phyloP scores from a whole-genome alignment of 1,139 yeast species.

The Tardiomyces digboiensis region DNA sequence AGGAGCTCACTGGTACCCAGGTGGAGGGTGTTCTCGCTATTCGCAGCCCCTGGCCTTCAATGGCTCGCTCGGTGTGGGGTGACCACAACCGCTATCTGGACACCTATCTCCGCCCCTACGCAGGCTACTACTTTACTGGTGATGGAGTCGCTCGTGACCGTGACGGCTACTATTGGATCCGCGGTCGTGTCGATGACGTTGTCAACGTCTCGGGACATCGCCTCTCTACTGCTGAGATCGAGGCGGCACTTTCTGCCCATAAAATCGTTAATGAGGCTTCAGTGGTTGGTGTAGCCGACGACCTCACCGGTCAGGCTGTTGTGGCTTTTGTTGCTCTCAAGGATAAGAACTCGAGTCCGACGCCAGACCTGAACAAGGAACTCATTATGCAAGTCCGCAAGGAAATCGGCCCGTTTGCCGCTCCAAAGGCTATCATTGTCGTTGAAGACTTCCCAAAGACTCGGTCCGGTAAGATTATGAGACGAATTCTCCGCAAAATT shows the following conservation, averaged over 20 bases:
- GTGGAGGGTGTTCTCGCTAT: slow-evolving; percentile 95
- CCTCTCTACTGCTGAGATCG: slow-evolving; percentile 94
- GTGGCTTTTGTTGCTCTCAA: slow-evolving; percentile 80
- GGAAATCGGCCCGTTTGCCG: slow-evolving; percentile 97
- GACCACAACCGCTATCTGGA: slow-evolving; percentile 87
- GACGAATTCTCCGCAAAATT: slow-evolving; percentile 92
- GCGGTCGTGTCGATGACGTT: slow-evolving; percentile 98
- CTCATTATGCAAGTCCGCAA: slow-evolving; percentile 83
- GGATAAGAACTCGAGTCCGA: slow-evolving; percentile 34
- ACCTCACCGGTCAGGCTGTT: slow-evolving; percentile 96
- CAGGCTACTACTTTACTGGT: slow-evolving; percentile 96
- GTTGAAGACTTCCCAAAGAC: slow-evolving; percentile 95
- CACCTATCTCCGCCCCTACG: slow-evolving; percentile 91
- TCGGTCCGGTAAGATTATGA: slow-evolving; percentile 97
- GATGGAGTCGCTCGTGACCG: slow-evolving; percentile 98
- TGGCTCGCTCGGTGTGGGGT: slow-evolving; percentile 95
- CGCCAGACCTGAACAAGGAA: slow-evolving; percentile 64
- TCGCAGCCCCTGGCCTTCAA: slow-evolving; percentile 91
- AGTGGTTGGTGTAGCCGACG: slow-evolving; percentile 91
- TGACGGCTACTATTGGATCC: slow-evolving; percentile 97
- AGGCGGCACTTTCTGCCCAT: slow-evolving; percentile 81
- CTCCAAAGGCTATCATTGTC: slow-evolving; percentile 84
- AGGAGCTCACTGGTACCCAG: slow-evolving; percentile 76
- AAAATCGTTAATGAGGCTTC: slow-evolving; percentile 84
- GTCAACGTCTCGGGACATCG: slow-evolving; percentile 98